Evolutionary conservation across 2,329 filamentous ascomycete species (phyloP).

Genomic region (Nemania sp.): DNA sequence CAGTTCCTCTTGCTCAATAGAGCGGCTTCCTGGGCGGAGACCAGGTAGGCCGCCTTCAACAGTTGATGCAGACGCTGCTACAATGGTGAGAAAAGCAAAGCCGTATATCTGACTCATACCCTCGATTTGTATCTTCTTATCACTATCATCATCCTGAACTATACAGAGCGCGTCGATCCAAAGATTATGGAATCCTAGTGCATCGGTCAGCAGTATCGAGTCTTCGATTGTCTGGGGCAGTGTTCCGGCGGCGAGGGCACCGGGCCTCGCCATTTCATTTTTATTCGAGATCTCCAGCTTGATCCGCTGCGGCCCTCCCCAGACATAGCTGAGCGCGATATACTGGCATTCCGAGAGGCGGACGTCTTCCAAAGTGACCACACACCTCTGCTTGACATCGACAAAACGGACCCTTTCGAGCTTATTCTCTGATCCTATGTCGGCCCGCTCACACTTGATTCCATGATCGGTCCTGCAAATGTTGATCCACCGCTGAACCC

Average conservation of each 20-base stretch:
- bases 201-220: neutral
- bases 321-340: slow-evolving; percentile 7
- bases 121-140: neutral
- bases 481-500: slow-evolving; percentile 1
- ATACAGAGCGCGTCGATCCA: slow-evolving; percentile 9
- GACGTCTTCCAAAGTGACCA: slow-evolving; percentile 1
- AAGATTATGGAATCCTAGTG: slow-evolving; percentile 2
- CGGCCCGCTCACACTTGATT: neutral
- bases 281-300: neutral
- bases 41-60: slow-evolving; percentile 1
- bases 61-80: neutral
- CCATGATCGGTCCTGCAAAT: slow-evolving; percentile 5
- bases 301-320: neutral
- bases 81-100: slow-evolving; percentile 5
- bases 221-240: slow-evolving; percentile 6
- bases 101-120: slow-evolving; percentile 2
- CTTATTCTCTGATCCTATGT: neutral
- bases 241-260: neutral
- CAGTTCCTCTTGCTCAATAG: neutral
- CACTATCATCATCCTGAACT: slow-evolving; percentile 1
- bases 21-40: slow-evolving; percentile 3
- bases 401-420: slow-evolving; percentile 5
- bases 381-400: slow-evolving; percentile 4
- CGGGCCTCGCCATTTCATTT: neutral
- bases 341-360: slow-evolving; percentile 2